phyloP scores from a whole-genome alignment of 139 green algal species.

The Closterium sp. region DNA sequence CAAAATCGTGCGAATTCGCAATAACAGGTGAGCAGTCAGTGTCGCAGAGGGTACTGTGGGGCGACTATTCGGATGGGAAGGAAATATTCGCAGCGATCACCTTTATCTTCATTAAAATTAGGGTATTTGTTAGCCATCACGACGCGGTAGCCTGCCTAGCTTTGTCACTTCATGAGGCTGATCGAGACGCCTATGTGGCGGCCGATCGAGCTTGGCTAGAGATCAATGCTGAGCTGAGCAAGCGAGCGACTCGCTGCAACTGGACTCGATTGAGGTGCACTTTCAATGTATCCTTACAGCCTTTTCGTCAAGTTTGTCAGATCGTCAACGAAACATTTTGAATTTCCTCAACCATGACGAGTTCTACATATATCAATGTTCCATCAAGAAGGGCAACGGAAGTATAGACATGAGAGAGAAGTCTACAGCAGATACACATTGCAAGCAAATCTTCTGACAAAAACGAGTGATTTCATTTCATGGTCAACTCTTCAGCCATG shows the following conservation, averaged over 20 bases:
- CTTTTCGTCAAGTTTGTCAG: too few relatives aligned
- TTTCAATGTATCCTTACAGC: too few relatives aligned
- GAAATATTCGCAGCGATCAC: not conserved
- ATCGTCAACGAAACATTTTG: too few relatives aligned
- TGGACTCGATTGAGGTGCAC: not conserved
- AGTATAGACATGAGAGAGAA: too few relatives aligned
- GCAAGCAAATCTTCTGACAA: not conserved
- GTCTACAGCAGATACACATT: not conserved
- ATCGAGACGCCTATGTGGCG: not conserved
- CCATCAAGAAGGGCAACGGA: too few relatives aligned
- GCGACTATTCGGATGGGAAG: not conserved
- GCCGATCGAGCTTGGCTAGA: not conserved
- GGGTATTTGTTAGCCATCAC: not conserved
- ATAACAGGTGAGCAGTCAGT: not conserved
- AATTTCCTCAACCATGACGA: too few relatives aligned
- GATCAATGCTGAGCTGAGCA: not conserved
- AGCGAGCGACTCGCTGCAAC: not conserved
- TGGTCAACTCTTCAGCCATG: not conserved
- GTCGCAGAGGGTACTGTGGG: not conserved
- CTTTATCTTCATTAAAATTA: not conserved
- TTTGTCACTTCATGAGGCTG: not conserved
- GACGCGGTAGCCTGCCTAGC: not conserved
- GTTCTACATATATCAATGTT: too few relatives aligned
- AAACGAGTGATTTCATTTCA: not conserved
- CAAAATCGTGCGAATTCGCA: not conserved